Evolutionary conservation across 2,329 filamentous ascomycete genomes (phyloP).

Genomic region (Curvularia eragrostidis): DNA sequence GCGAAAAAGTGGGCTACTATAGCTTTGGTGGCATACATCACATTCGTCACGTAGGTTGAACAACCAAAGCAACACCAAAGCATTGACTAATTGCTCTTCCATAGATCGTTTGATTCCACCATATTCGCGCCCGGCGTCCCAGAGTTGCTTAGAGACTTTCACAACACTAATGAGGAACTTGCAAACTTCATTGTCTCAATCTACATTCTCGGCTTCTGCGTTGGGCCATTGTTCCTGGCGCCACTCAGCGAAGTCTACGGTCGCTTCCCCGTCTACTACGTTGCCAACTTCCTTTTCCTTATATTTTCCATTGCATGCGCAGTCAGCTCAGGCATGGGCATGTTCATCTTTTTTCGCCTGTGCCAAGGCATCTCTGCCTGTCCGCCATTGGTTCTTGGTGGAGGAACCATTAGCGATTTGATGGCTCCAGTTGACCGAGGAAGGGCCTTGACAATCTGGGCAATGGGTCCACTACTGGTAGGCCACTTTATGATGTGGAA

Average conservation of each 20-base stretch:
- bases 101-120: neutral
- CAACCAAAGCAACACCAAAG: neutral
- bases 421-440: conserved; percentile 23
- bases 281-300: conserved; percentile 59
- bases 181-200: neutral
- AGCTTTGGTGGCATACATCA: neutral
- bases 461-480: conserved; percentile 13
- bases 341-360: conserved; percentile 64
- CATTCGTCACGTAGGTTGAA: neutral
- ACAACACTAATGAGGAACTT: neutral
- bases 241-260: neutral
- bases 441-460: conserved; percentile 26
- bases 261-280: neutral
- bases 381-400: conserved; percentile 28
- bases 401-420: conserved; percentile 37
- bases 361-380: conserved; percentile 38
- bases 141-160: neutral
- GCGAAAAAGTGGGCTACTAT: neutral
- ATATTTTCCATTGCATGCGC: conserved; percentile 68
- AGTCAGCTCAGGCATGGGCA: conserved; percentile 58
- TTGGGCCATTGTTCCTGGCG: neutral
- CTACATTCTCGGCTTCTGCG: neutral
- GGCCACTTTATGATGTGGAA: neutral
- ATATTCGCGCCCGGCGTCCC: neutral
- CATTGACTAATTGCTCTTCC: neutral